Conservation (phyloP, 345 rosid species). For the Salix brachista region DNA sequence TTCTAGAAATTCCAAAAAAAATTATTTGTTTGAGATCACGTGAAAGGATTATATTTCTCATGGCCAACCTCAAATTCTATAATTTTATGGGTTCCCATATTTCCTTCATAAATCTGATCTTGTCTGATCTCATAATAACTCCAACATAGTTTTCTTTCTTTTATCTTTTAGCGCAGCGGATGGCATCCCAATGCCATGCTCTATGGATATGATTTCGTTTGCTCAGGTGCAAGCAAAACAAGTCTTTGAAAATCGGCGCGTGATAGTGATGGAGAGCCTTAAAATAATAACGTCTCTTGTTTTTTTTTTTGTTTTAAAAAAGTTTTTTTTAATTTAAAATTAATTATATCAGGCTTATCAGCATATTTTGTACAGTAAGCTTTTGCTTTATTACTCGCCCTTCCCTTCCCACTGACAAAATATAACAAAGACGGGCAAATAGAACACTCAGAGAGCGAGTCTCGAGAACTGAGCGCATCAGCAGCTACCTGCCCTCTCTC, state of each 20-base stretch:
- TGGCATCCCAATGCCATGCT: background rate
- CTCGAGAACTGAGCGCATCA: constrained; percentile 16
- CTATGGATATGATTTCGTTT: background rate
- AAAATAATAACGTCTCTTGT: background rate
- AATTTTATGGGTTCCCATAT: no score
- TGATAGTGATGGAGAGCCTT: background rate
- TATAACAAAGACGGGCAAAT: background rate
- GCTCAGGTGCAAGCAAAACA: background rate
- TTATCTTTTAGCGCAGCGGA: background rate
- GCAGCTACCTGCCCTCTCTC: background rate
- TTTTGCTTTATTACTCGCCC: constrained; percentile 4
- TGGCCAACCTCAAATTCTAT: no score
- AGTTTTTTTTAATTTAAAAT: no score
- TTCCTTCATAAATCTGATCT: no score
- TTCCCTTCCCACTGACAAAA: background rate
- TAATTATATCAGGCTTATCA: no score
- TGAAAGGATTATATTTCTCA: no score
- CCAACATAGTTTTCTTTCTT: background rate
- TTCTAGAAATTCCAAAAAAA: no score
- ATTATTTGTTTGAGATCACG: no score
- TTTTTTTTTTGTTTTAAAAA: no score
- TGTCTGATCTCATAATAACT: no score
- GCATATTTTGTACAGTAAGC: background rate
- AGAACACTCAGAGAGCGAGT: background rate
- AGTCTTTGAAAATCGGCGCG: background rate